Conservation (phyloP, 192 early-diverging fungal species). For the Coemansia furcata region DNA sequence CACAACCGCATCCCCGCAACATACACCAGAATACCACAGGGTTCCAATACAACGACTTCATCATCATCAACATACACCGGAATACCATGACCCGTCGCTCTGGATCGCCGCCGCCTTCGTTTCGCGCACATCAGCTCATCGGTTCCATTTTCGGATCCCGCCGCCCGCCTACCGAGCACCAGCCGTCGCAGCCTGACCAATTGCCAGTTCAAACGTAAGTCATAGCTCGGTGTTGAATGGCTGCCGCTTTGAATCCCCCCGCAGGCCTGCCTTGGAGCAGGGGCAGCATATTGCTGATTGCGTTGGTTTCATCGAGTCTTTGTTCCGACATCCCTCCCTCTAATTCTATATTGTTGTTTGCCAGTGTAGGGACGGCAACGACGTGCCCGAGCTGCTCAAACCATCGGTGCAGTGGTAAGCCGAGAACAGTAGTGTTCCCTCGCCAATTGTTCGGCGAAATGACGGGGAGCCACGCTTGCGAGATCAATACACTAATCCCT, state of each 20-base stretch:
- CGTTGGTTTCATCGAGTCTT: neutral
- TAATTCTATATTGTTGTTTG: neutral
- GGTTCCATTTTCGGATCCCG: constrained; percentile 26
- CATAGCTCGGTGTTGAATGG: neutral
- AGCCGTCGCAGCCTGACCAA: neutral
- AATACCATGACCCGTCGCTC: neutral
- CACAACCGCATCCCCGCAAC: neutral
- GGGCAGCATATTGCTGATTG: neutral
- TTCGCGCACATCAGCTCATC: constrained; percentile 21
- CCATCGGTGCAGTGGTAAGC: constrained; percentile 41
- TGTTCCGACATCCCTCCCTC: constrained; percentile 4
- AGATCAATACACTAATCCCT: neutral
- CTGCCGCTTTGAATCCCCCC: neutral
- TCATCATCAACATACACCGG: no score
- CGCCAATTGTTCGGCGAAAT: neutral
- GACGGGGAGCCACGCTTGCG: neutral
- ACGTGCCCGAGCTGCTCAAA: constrained; percentile 35
- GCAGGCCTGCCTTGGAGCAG: neutral
- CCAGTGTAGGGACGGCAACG: neutral
- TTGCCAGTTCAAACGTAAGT: constrained; percentile 6
- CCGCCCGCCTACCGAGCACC: constrained; percentile 4
- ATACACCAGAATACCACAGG: no score
- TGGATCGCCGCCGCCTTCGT: constrained; percentile 13
- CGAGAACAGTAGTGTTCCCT: neutral
- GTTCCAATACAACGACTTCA: no score